Evolutionary conservation across 768 basidiomycete species (phyloP), one percentile per base, ranked within the genome.

Genomic region (Termitomyces sp.): DNA sequence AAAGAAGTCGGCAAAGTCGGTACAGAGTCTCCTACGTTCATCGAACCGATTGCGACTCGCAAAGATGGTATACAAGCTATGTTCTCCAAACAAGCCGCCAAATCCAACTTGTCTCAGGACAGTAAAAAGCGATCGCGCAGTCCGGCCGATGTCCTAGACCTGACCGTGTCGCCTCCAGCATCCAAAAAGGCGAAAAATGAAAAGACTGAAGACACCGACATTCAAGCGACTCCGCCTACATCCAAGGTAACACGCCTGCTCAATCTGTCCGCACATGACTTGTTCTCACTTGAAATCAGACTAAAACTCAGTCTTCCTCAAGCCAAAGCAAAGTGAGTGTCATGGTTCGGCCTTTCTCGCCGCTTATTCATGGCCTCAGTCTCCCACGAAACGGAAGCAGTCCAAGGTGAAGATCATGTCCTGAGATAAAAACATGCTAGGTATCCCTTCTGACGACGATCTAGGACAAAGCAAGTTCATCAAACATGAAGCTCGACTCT

Each of bases 1-100:
- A 83, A 82, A 60, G 95, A 97, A 73, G 85, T 97, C 0, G 95
- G 94, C 0, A 95, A 88, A 69, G 88, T 98, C 3, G 91, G 92
- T 8, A 83, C 74, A 8, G 88, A 98, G 64, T 93, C 89, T 1
- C 70, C 88, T 0, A 79, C 84, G 0, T 97, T 90, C 67, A 84
- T 97, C 51, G 77, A 91, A 62, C 93, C 95, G 0, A 71, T 97
- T 19, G 73, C 83, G 9, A 74, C 79, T 45, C 81, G 94, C 21
- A 88, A 88, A 63, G 94, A 95, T 62, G 93, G 94, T 7, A 96
- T 93, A 51, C 76, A 85, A 64, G 85, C 88, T 9, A 83, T 92
- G 81, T 93, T 93, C 59, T 77, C 81, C 1, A 87, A 82, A 59
- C 90, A 90, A 63, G 71, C 63, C 15, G 43, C 48, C 26, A 56